A percentile compares a stretch with the other conserved stretches of the same genome.
Conservation (phyloP, 306 rosid genomes). For the Glycine tomentella region DNA sequence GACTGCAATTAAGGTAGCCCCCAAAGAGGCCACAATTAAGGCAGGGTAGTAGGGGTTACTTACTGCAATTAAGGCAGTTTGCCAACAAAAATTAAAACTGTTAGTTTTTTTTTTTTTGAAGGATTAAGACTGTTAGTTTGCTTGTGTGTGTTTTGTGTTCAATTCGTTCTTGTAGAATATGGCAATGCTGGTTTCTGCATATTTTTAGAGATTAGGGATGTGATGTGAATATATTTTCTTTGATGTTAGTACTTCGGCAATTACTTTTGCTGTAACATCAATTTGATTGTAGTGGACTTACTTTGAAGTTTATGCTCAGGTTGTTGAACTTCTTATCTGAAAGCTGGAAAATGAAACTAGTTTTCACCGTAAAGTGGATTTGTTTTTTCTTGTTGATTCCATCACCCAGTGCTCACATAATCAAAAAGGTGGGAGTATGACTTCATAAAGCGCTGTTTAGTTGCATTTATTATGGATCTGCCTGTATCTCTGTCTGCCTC, state of each 20-base stretch:
- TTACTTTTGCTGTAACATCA: not conserved
- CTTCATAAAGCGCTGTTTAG: not conserved
- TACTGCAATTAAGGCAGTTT: not conserved
- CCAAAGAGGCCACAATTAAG: too few species aligned
- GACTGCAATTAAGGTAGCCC: too few species aligned
- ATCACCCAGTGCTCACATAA: slow-evolving; percentile 89
- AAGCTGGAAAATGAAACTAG: slow-evolving; percentile 86
- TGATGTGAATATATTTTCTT: slow-evolving; percentile 13
- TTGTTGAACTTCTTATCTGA: slow-evolving; percentile 89
- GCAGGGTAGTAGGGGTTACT: too few species aligned
- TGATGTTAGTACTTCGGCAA: slow-evolving; percentile 10
- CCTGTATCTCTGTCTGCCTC: slow-evolving; percentile 11
- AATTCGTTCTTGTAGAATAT: slow-evolving; percentile 20
- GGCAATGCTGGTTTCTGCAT: not conserved
- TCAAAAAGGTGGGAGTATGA: slow-evolving; percentile 71
- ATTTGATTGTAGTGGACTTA: slow-evolving; percentile 37
- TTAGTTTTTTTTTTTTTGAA: not conserved
- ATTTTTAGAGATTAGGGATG: not conserved
- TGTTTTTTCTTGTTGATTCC: slow-evolving; percentile 96
- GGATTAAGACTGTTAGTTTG: slow-evolving; percentile 13
- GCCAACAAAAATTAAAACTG: not conserved
- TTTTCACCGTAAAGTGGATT: slow-evolving; percentile 86
- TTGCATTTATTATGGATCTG: slow-evolving; percentile 22
- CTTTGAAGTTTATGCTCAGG: slow-evolving; percentile 59
- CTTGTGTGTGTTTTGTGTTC: not conserved